Evolutionary conservation across 768 basidiomycete species (phyloP).

Genomic region (Tulasnella sp.): DNA sequence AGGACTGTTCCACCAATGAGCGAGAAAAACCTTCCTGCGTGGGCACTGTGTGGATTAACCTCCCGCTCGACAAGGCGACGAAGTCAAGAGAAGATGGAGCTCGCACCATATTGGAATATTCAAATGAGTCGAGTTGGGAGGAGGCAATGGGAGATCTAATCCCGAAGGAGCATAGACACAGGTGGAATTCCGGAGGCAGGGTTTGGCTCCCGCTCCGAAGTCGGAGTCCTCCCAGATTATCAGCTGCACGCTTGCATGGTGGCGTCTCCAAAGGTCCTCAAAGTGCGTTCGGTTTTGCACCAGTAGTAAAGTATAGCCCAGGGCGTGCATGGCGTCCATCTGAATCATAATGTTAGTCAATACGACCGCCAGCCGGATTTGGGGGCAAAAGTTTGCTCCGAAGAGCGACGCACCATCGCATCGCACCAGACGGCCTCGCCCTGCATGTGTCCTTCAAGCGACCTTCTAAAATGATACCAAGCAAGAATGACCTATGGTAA

Average conservation of each 20-base stretch:
- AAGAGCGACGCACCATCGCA: neutral
- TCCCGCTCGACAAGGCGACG: too few relatives aligned
- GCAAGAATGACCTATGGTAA: neutral
- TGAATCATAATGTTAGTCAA: neutral
- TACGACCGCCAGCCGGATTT: neutral
- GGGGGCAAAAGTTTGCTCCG: too few relatives aligned
- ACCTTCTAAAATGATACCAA: neutral
- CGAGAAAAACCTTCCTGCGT: slow-evolving; percentile 20
- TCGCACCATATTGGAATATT: slow-evolving; percentile 11
- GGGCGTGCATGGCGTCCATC: slow-evolving; percentile 1
- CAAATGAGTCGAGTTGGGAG: slow-evolving; percentile 2
- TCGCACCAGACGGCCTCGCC: slow-evolving; percentile 11
- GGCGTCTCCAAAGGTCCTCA: neutral
- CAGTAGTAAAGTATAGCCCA: neutral
- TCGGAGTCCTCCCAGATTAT: neutral
- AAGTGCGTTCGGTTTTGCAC: neutral
- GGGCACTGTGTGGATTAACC: neutral
- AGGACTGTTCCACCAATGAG: slow-evolving; percentile 16
- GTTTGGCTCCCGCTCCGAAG: neutral
- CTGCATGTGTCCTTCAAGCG: neutral
- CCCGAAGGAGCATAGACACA: neutral
- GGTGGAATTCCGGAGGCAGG: neutral
- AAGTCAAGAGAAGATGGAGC: neutral
- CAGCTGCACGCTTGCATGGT: neutral
- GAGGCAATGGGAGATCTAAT: neutral